A percentile compares a stretch with the other conserved stretches of the same genome.
Evolutionary conservation across 108 stramenopile genomes (phyloP).

Genomic region (Fragilaria crotonensis): DNA sequence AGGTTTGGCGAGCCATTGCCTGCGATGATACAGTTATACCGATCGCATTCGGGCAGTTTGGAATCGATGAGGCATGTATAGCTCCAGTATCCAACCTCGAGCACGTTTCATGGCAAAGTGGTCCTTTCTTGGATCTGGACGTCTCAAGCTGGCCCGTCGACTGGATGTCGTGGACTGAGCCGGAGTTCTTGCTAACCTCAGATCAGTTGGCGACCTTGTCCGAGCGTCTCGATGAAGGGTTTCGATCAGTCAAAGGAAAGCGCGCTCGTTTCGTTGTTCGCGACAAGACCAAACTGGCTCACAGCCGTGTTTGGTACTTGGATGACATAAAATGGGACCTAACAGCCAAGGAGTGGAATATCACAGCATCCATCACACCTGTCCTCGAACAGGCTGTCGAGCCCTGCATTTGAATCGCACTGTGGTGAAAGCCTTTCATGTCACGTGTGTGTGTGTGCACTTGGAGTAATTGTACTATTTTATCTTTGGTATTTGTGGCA

Average conservation of each 20-base stretch:
- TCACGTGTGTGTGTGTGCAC: too few relatives aligned
- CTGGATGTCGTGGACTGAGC: neutral
- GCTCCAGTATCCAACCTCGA: neutral
- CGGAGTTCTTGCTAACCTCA: neutral
- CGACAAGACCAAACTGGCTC: neutral
- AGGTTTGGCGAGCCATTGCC: constrained; percentile 1
- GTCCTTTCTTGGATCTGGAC: neutral
- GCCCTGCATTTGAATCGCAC: too few relatives aligned
- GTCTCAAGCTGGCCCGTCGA: neutral
- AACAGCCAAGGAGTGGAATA: neutral
- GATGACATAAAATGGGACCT: neutral
- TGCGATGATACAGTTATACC: neutral
- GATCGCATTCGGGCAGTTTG: constrained; percentile 14
- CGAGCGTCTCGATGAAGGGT: neutral
- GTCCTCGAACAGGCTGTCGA: too few relatives aligned
- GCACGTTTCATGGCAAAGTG: neutral
- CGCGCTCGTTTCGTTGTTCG: neutral
- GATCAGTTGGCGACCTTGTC: neutral
- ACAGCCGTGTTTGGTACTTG: neutral
- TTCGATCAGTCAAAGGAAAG: neutral
- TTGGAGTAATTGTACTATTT: too few relatives aligned
- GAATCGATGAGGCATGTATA: constrained; percentile 5
- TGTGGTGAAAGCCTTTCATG: too few relatives aligned
- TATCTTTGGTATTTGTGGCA: too few relatives aligned
- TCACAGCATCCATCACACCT: neutral